These are phyloP conservation scores for Eucalyptus victrix DNA, from an alignment of 345 rosid genomes.

Conservation along the genomic window DNA sequence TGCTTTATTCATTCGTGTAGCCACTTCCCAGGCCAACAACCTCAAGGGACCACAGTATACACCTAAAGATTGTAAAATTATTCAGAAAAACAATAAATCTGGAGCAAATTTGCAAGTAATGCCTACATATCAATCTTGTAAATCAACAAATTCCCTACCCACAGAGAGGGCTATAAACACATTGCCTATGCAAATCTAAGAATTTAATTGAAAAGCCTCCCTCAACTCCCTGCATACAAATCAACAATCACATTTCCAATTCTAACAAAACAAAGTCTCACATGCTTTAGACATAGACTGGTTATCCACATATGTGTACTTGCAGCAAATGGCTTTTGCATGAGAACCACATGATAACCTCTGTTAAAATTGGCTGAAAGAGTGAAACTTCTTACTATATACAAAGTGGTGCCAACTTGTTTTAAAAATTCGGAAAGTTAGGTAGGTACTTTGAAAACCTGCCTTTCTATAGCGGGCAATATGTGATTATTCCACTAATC, in stretches of 20 bases:
- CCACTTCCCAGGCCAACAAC: constrained; percentile 95
- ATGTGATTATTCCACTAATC: background rate
- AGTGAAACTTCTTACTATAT: background rate
- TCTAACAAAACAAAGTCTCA: background rate
- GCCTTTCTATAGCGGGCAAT: background rate
- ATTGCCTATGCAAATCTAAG: background rate
- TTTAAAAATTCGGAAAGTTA: background rate
- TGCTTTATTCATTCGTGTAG: constrained; percentile 74
- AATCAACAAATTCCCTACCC: background rate
- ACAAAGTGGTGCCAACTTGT: background rate
- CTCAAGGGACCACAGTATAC: constrained; percentile 96
- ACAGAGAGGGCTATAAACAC: background rate
- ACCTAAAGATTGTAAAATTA: constrained; percentile 17
- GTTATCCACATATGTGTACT: background rate
- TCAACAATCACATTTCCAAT: background rate
- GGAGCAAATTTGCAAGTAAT: background rate
- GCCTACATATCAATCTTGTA: background rate
- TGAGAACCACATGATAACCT: background rate
- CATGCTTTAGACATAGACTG: background rate
- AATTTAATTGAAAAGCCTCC: background rate
- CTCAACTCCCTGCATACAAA: background rate
- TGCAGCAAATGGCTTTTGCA: background rate
- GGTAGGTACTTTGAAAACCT: background rate
- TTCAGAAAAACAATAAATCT: background rate
- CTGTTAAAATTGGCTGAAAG: background rate